Evolutionary conservation across 306 rosid genomes (phyloP), one percentile per base, ranked within the genome.

Genomic region (Fragaria ananassa): DNA sequence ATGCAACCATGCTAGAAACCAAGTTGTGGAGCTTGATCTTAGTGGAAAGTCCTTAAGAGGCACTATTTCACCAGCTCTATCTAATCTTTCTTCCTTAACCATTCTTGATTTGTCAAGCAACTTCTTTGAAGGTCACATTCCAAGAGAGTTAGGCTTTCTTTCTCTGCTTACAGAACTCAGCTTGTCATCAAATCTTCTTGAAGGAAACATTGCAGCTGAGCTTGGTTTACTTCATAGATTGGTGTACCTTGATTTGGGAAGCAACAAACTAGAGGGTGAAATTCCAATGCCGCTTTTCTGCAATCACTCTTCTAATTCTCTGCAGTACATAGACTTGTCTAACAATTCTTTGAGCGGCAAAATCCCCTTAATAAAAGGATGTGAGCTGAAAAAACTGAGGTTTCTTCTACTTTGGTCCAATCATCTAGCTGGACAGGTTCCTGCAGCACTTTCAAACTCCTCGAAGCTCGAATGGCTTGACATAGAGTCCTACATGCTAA

Each of bases 341-440:
- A 95, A 92, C 77, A 92, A 95, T 68, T 92, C 97, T 61, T 84
- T 95, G 15, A 71, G 74, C 5, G 97, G 97, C 1, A 47, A 80
- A 70, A 89, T 92, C 34, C 97, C 97, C 35, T 57, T 92, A 31
- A 81, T 51, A 76, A 83, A 86, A 68, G 85, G 83, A 58, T 94
- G 95, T 54, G 60, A 82, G 74, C 87, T 88, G 64, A 82, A 73
- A 57, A 80, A 89, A 3, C 85, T 95, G 84, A 82, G 71, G 80
- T 92, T 79, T 80, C 82, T 95, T 37, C 83, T 95, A 27, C 93
- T 95, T 65, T 92, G 98, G 98, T 90, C 97, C 65, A 95, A 95
- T 64, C 80, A 77, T 4, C 81, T 95, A 56, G 87, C 75, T 35
- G 98, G 97, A 4, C 82, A 53, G n/a, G 73, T 95, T 60, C 97